Evolutionary conservation across 2,329 filamentous ascomycete genomes (phyloP), one percentile per base, ranked within the genome.

Genomic region (Myriosclerotinia duriaeana): DNA sequence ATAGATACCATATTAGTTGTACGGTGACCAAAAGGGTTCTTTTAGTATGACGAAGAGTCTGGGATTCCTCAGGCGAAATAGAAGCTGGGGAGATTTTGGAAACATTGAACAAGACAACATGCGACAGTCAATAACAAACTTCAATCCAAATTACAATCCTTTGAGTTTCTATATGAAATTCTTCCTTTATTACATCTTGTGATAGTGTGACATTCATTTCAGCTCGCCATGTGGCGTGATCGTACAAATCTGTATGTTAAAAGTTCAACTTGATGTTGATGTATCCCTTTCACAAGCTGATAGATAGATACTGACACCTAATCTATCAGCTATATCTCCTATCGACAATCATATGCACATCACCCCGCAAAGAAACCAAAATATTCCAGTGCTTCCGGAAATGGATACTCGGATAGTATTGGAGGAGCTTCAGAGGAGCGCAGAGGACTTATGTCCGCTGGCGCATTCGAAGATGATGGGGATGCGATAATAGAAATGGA

Each of bases 401-500:
- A 85, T 82, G 85, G 84, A 78, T 87, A 87, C 76, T 82, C 82
- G 69, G 86, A 89, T 71, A 77, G 80, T 69, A 85, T 85, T 74
- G 82, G 85, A 77, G 84, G 81, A 69, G 84, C 81, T 66, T 74
- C 79, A 62, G 80, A 82, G 53, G 89, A 92, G 79, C 85, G 87
- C 67, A 90, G 92, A 71, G 93, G 94, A 52, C 89, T 99, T 74
- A 90, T 99, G 77, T 91, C 93, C 69, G 84, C 87, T 65, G 87
- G 85, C 74, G 89, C 89, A 73, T 93, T 90, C 77, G 87, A 85
- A 60, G 91, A 96, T 77, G 92, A 97, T 79, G 93, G 93, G 76
- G 94, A 98, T 79, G 91, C 92, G 26, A 88, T 99, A 66, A 98
- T 99, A 74, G 95, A 99, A 82, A 98, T 99, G 95, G 94, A 98